Evolutionary conservation across 2,329 filamentous ascomycete species (phyloP).

Genomic region (Colletotrichum tanaceti): DNA sequence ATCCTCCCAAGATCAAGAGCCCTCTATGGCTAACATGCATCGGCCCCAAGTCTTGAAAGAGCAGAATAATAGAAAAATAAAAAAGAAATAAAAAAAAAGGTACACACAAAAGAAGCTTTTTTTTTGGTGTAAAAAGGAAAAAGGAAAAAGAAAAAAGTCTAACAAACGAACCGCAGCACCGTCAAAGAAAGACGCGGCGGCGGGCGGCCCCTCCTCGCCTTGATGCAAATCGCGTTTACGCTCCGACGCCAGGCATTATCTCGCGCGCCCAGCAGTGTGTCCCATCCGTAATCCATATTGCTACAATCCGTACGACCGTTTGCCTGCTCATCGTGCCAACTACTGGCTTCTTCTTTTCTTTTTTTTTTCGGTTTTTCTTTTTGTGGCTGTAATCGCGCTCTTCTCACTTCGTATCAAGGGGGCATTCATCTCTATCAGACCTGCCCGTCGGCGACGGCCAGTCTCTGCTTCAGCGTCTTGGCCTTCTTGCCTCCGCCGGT

Average conservation of each 20-base stretch:
- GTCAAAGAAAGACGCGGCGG: not conserved
- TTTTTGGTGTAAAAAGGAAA: no score
- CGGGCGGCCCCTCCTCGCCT: conserved; percentile 21
- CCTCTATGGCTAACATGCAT: conserved; percentile 13
- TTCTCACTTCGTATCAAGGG: no score
- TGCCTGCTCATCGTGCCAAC: conserved; percentile 1
- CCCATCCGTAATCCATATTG: conserved; percentile 30
- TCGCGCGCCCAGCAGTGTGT: conserved; percentile 24
- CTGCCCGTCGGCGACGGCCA: conserved; percentile 74
- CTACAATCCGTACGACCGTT: conserved; percentile 32
- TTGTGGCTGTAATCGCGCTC: conserved; percentile 1
- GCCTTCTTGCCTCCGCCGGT: conserved; percentile 66
- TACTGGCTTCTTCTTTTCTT: not conserved
- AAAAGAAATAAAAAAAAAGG: not conserved
- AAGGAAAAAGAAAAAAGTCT: conserved; percentile 30
- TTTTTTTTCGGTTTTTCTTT: no score
- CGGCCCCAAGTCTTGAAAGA: not conserved
- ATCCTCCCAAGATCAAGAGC: not conserved
- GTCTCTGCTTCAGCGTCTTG: conserved; percentile 75
- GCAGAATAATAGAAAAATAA: not conserved
- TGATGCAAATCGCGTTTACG: conserved; percentile 33
- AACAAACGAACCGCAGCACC: conserved; percentile 14
- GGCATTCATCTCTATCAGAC: conserved; percentile 45
- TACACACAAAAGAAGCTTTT: conserved; percentile 30
- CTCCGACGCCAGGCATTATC: conserved; percentile 28